These are phyloP conservation scores for Lumnitzera littorea DNA, from an alignment of 345 rosid species.

Conservation along the genomic window DNA sequence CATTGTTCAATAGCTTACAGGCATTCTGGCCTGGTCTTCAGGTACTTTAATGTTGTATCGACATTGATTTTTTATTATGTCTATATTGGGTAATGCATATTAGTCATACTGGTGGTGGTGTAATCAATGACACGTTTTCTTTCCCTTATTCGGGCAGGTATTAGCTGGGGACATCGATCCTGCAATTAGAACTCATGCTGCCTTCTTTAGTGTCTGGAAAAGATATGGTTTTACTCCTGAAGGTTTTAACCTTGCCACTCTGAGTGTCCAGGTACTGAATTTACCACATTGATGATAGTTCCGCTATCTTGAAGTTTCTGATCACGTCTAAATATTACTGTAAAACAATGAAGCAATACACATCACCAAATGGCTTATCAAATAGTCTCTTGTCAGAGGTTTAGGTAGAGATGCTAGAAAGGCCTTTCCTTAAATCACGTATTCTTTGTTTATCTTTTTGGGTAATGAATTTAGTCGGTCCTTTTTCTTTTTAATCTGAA, in stretches of 20 bases:
- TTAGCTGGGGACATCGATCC: conserved; percentile 96
- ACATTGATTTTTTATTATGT: not conserved
- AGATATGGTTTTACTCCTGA: conserved; percentile 94
- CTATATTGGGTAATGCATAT: not conserved
- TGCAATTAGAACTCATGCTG: conserved; percentile 93
- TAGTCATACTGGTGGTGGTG: not conserved
- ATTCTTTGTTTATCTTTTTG: no score
- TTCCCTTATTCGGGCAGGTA: conserved; percentile 43
- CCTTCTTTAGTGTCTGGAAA: conserved; percentile 95
- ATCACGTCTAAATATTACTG: not conserved
- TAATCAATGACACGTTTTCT: not conserved
- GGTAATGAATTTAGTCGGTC: no score
- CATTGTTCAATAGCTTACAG: conserved; percentile 92
- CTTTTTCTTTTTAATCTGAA: no score
- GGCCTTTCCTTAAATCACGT: no score
- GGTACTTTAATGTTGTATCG: conserved; percentile 31
- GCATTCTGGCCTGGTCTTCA: conserved; percentile 99
- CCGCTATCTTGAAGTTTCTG: not conserved
- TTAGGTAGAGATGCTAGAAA: no score
- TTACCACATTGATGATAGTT: not conserved
- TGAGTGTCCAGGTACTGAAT: conserved; percentile 49
- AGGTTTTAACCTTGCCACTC: conserved; percentile 92
- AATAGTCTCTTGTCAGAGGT: no score
- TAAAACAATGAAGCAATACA: not conserved
- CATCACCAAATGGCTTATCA: no score